A percentile compares a stretch with the other conserved stretches of the same genome.
phyloP scores from a whole-genome alignment of 2,329 filamentous ascomycete species.

The Calonectria montana region DNA sequence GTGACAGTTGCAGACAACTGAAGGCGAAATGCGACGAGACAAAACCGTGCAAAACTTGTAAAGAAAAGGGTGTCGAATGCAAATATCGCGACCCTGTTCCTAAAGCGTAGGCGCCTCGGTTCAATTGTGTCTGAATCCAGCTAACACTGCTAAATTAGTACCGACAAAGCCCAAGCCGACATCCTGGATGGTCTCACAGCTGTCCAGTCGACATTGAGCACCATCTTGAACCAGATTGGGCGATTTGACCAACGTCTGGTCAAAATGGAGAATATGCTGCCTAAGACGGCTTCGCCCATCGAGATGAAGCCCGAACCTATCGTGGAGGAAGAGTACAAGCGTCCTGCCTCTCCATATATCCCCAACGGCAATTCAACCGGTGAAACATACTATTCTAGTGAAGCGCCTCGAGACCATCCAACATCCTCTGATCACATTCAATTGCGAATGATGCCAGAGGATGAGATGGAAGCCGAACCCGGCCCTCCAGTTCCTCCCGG shows the following conservation, averaged over 20 bases:
- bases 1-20: constrained; percentile 86
- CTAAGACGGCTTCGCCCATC: constrained; percentile 30
- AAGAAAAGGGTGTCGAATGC: constrained; percentile 85
- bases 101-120: constrained; percentile 76
- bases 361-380: constrained; percentile 33
- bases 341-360: constrained; percentile 34
- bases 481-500: constrained; percentile 66
- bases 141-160: constrained; percentile 49
- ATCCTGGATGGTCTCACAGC: constrained; percentile 66
- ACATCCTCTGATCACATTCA: constrained; percentile 39
- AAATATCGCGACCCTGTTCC: constrained; percentile 92
- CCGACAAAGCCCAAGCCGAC: constrained; percentile 71
- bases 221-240: constrained; percentile 51
- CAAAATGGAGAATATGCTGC: constrained; percentile 48
- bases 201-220: constrained; percentile 52
- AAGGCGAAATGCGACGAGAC: constrained; percentile 95
- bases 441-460: constrained; percentile 52
- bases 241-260: constrained; percentile 52
- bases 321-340: constrained; percentile 46
- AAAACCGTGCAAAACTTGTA: constrained; percentile 86
- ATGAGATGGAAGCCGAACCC: constrained; percentile 63
- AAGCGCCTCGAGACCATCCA: constrained; percentile 42
- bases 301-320: constrained; percentile 44
- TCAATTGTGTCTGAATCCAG: background rate
- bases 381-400: constrained; percentile 36